Evolutionary conservation across 306 rosid species (phyloP).

Genomic region (Datisca glomerata): DNA sequence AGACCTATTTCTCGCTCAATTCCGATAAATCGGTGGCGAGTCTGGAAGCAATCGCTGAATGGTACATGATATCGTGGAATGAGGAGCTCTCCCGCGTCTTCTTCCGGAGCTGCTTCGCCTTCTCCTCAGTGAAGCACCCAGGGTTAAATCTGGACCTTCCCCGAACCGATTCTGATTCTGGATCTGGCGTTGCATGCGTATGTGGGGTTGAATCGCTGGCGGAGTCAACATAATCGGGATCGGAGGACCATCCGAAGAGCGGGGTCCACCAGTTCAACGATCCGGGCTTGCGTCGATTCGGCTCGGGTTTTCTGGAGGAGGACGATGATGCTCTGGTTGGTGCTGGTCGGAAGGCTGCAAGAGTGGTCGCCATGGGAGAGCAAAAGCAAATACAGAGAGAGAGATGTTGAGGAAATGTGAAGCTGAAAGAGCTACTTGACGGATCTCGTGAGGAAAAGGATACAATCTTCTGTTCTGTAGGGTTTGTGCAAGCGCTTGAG

Average conservation of each 20-base stretch:
- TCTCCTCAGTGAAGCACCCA: conserved; percentile 65
- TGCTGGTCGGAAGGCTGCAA: conserved; percentile 22
- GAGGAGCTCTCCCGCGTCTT: conserved; percentile 46
- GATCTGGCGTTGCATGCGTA: neutral
- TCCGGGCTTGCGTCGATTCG: conserved; percentile 20
- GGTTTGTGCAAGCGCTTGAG: too few species aligned
- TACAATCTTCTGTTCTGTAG: too few species aligned
- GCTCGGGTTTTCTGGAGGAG: conserved; percentile 18
- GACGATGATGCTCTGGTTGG: conserved; percentile 25
- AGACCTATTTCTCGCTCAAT: conserved; percentile 14
- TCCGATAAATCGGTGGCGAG: conserved; percentile 44
- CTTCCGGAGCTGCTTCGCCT: conserved; percentile 54
- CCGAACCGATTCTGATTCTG: conserved; percentile 7
- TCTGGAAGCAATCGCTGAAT: conserved; percentile 70
- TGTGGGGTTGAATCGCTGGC: neutral
- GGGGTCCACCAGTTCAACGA: conserved; percentile 63
- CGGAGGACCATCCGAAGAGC: conserved; percentile 42
- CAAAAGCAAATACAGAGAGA: conserved; percentile 1
- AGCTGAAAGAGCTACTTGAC: too few species aligned
- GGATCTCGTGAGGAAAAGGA: neutral
- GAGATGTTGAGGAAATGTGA: conserved; percentile 2
- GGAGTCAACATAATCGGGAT: conserved; percentile 43
- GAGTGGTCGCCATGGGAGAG: conserved; percentile 30
- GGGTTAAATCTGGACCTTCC: conserved; percentile 19
- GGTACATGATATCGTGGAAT: conserved; percentile 73